Conservation (phyloP, 768 basidiomycete species). For the Melanogaster broomeanus region DNA sequence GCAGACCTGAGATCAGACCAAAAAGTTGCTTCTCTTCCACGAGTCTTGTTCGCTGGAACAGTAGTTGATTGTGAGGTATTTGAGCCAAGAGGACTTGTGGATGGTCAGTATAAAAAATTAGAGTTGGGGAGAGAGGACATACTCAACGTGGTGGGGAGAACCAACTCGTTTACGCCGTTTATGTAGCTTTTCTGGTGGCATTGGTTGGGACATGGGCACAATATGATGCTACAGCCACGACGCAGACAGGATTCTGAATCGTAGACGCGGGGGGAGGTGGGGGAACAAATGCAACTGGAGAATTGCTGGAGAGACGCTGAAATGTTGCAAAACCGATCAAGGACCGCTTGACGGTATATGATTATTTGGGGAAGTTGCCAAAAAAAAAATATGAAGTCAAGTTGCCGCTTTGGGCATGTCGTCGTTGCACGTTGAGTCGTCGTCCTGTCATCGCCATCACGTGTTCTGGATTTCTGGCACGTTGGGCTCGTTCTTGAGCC, state of each 20-base stretch:
- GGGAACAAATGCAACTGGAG: too few relatives aligned
- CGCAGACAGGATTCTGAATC: not conserved
- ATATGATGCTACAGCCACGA: not conserved
- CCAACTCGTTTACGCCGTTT: constrained; percentile 6
- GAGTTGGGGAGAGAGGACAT: constrained; percentile 9
- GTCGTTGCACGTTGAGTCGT: too few relatives aligned
- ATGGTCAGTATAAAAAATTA: not conserved
- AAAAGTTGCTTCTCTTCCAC: constrained; percentile 33
- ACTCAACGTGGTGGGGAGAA: constrained; percentile 28
- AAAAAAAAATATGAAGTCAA: too few relatives aligned
- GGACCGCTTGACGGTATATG: too few relatives aligned
- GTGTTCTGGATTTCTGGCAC: not conserved
- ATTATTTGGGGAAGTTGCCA: too few relatives aligned
- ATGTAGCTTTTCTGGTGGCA: not conserved
- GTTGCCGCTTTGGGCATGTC: too few relatives aligned
- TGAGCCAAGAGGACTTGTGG: constrained; percentile 41
- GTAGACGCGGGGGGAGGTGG: too few relatives aligned
- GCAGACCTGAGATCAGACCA: constrained; percentile 52
- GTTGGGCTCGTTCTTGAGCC: too few relatives aligned
- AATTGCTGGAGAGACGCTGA: too few relatives aligned
- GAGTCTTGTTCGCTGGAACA: constrained; percentile 13
- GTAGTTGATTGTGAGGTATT: constrained; percentile 38
- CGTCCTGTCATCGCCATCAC: not conserved
- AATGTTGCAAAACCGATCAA: too few relatives aligned
- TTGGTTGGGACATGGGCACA: not conserved